Percentiles rank a stretch among this genome's conserved stretches.
phyloP scores from a whole-genome alignment of 371 early-diverging fungal genomes.

The Chytridium lagenaria region DNA sequence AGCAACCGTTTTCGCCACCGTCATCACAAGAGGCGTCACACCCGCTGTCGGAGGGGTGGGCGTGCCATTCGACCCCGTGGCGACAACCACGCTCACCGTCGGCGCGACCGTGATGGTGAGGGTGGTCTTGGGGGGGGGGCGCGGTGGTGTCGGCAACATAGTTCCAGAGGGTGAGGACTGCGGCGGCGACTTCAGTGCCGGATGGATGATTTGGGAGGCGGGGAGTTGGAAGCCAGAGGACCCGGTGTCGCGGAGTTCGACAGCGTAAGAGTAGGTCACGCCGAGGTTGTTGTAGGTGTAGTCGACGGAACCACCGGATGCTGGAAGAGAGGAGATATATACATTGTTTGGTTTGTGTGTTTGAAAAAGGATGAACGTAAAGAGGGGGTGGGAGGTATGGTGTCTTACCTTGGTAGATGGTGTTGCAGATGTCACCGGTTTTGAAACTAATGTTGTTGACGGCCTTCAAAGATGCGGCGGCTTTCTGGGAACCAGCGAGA shows the following conservation, averaged over 20 bases:
- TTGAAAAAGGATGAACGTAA: too few relatives aligned
- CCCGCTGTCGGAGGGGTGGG: too few relatives aligned
- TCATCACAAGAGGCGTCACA: background rate
- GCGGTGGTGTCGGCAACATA: background rate
- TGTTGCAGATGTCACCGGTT: slow-evolving; percentile 36
- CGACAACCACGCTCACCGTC: background rate
- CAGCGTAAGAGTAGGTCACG: slow-evolving; percentile 37
- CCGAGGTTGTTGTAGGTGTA: slow-evolving; percentile 34
- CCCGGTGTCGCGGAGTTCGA: slow-evolving; percentile 43
- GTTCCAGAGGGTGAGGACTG: background rate
- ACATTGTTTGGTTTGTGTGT: too few relatives aligned
- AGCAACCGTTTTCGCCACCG: background rate
- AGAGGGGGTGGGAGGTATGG: too few relatives aligned
- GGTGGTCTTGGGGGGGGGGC: slow-evolving; percentile 1
- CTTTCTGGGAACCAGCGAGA: slow-evolving; percentile 19
- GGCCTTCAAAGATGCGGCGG: slow-evolving; percentile 27
- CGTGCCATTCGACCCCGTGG: background rate
- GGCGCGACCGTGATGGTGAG: slow-evolving; percentile 8
- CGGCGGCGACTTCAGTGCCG: slow-evolving; percentile 35
- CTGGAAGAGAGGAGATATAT: too few relatives aligned
- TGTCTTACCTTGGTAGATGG: slow-evolving; percentile 42
- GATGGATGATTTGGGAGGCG: slow-evolving; percentile 42
- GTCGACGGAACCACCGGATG: too few relatives aligned
- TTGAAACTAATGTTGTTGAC: slow-evolving; percentile 30
- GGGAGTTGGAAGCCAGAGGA: slow-evolving; percentile 43